Percentiles rank a stretch among this genome's conserved stretches.
Evolutionary conservation across 2,329 filamentous ascomycete genomes (phyloP).

Genomic region (Colletotrichum tropicale): DNA sequence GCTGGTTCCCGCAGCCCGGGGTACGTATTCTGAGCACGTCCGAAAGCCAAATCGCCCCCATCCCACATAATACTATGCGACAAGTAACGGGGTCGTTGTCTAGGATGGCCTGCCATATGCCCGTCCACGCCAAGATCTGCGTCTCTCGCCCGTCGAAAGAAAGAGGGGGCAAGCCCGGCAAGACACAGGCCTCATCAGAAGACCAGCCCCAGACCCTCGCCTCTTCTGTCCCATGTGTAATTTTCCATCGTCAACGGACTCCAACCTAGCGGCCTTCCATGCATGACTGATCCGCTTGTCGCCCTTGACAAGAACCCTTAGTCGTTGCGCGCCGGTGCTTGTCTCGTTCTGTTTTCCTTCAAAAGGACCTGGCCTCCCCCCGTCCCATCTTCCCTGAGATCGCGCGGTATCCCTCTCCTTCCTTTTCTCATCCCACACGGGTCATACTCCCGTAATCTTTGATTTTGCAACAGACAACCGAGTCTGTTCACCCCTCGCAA

Average conservation of each 20-base stretch:
- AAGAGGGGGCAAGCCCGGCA: background rate
- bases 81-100: background rate
- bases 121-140: conserved; percentile 4
- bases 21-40: conserved; percentile 11
- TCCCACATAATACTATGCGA: conserved; percentile 1
- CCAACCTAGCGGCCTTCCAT: background rate
- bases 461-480: background rate
- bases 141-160: background rate
- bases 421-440: conserved; percentile 1
- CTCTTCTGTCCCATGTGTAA: conserved; percentile 2
- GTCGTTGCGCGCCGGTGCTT: conserved; percentile 1
- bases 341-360: conserved; percentile 3
- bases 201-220: background rate
- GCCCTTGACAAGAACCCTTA: conserved; percentile 15
- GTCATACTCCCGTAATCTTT: conserved; percentile 1
- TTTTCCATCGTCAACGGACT: conserved; percentile 14
- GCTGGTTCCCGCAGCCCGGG: background rate
- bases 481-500: background rate
- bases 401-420: background rate
- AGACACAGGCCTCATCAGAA: background rate
- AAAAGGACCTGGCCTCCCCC: background rate
- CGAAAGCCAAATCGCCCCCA: conserved; percentile 13
- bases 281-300: conserved; percentile 14
- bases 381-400: background rate
- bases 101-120: conserved; percentile 8